Conservation (phyloP, 352 stramenopile genomes). For the Pythium sukuiense region DNA sequence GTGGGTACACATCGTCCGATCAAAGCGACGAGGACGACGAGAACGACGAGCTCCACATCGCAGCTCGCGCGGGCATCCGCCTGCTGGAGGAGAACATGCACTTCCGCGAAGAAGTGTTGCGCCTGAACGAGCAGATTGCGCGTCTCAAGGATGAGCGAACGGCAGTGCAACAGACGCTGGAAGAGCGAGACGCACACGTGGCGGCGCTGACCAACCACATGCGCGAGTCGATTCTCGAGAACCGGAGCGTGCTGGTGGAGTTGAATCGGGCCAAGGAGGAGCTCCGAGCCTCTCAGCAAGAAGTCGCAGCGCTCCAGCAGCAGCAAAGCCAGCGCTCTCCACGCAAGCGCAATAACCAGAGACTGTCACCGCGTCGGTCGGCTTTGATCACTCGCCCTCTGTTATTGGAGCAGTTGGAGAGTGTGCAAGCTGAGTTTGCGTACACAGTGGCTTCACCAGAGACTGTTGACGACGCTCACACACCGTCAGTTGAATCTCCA, state of each 20-base stretch:
- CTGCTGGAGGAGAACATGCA: conserved; percentile 73
- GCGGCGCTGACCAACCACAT: conserved; percentile 42
- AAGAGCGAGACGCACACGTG: conserved; percentile 42
- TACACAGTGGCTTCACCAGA: background rate
- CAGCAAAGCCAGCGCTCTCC: conserved; percentile 22
- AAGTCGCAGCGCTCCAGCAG: conserved; percentile 19
- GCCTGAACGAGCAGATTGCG: conserved; percentile 44
- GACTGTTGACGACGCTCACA: background rate
- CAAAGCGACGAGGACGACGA: conserved; percentile 33
- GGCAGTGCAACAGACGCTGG: conserved; percentile 37
- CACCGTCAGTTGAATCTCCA: conserved; percentile 4
- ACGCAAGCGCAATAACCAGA: conserved; percentile 5
- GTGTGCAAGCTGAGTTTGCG: background rate
- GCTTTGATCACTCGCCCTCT: background rate
- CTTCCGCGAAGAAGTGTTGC: conserved; percentile 54
- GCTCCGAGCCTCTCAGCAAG: conserved; percentile 15
- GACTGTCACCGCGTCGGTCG: conserved; percentile 12
- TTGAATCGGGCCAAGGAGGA: conserved; percentile 45
- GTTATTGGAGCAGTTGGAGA: conserved; percentile 10
- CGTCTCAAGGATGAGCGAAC: conserved; percentile 39
- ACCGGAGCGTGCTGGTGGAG: conserved; percentile 46
- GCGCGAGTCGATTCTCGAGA: conserved; percentile 60
- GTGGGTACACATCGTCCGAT: background rate
- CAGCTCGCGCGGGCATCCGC: conserved; percentile 62
- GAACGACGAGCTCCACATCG: conserved; percentile 51